phyloP scores from a whole-genome alignment of 139 green algal species.

The Chlamydomonas incerta region DNA sequence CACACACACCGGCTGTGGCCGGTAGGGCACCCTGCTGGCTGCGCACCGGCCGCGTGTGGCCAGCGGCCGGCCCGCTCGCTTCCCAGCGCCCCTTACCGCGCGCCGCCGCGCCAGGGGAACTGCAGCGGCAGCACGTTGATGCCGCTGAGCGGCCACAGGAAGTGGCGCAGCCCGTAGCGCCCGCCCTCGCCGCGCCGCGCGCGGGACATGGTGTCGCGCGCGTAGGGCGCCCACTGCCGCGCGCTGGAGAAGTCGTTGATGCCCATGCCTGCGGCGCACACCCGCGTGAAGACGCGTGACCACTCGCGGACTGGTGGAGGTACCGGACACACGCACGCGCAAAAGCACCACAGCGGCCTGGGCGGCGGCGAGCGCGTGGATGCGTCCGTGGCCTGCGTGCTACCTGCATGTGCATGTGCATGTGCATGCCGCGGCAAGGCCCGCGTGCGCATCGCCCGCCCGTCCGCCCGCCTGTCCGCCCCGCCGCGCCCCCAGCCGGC shows the following conservation, averaged over 20 bases:
- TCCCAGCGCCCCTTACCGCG: neutral
- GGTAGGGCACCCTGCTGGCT: too few species aligned
- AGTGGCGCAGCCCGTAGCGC: slow-evolving; percentile 20
- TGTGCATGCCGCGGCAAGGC: neutral
- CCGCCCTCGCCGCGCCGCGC: neutral
- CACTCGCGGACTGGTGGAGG: too few species aligned
- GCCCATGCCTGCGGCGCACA: slow-evolving; percentile 90
- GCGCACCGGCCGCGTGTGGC: too few species aligned
- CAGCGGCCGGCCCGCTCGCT: too few species aligned
- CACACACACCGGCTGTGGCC: too few species aligned
- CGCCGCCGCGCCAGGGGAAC: slow-evolving; percentile 24
- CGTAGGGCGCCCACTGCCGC: slow-evolving; percentile 82
- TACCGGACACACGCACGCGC: too few species aligned
- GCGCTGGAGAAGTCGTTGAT: slow-evolving; percentile 81
- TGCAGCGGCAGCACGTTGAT: slow-evolving; percentile 28
- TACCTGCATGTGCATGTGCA: too few species aligned
- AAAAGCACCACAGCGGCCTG: too few species aligned
- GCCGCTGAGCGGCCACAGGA: slow-evolving; percentile 33
- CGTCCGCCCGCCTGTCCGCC: neutral
- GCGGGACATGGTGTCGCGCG: slow-evolving; percentile 57
- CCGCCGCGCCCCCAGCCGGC: neutral
- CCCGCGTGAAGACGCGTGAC: too few species aligned
- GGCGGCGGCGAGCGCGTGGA: too few species aligned
- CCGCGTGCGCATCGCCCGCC: neutral
- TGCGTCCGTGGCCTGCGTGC: too few species aligned